Evolutionary conservation across 768 basidiomycete genomes (phyloP).

Genomic region (Lactarius sanguifluus): DNA sequence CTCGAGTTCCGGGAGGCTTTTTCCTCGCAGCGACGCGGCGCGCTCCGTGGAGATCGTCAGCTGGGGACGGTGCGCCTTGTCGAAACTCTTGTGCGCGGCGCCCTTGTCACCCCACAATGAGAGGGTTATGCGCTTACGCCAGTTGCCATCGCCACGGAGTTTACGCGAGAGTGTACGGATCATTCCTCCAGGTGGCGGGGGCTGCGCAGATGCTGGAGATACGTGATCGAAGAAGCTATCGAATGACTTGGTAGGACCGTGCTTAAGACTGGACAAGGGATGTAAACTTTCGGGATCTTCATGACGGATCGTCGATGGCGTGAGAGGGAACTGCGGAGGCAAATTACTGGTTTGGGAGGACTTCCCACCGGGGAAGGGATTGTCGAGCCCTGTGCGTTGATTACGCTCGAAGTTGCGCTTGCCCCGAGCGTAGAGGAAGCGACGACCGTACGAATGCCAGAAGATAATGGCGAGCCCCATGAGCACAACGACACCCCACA

Average conservation of each 20-base stretch:
- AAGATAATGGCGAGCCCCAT: constrained; percentile 71
- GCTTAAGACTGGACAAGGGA: constrained; percentile 31
- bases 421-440: constrained; percentile 45
- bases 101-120: constrained; percentile 31
- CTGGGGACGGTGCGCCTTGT: constrained; percentile 27
- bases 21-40: constrained; percentile 36
- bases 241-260: constrained; percentile 44
- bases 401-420: constrained; percentile 36
- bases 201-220: constrained; percentile 28
- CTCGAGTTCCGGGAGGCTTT: constrained; percentile 36
- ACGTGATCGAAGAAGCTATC: constrained; percentile 45
- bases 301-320: constrained; percentile 26
- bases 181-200: constrained; percentile 1
- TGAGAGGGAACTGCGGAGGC: constrained; percentile 35
- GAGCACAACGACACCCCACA: constrained; percentile 83
- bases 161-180: constrained; percentile 28
- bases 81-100: constrained; percentile 27
- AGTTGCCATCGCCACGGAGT: constrained; percentile 27
- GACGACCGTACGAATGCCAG: constrained; percentile 66
- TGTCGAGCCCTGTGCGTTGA: constrained; percentile 32
- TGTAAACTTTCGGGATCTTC: constrained; percentile 37
- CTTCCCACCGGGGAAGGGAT: constrained; percentile 31
- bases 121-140: constrained; percentile 26
- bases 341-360: constrained; percentile 26
- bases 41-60: constrained; percentile 48